Conservation (phyloP, 495 filamentous ascomycete genomes). For the Penicillium atrosanguineum region DNA sequence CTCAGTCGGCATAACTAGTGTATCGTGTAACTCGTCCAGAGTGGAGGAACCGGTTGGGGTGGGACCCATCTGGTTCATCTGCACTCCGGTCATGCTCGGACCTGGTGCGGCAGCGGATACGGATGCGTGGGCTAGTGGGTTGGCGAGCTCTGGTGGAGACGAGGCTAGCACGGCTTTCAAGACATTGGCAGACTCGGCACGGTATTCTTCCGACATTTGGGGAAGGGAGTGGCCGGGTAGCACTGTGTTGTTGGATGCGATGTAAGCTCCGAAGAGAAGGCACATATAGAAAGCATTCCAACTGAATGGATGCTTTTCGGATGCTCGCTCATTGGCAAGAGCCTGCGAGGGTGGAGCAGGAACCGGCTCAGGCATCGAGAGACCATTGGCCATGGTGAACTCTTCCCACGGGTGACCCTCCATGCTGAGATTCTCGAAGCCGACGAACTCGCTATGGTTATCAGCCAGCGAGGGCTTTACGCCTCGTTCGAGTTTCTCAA, state of each 20-base stretch:
- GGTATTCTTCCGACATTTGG: constrained; percentile 87
- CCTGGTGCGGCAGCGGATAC: constrained; percentile 42
- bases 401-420: constrained; percentile 72
- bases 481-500: constrained; percentile 73
- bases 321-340: constrained; percentile 43
- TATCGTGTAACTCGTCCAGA: constrained; percentile 72
- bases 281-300: constrained; percentile 69
- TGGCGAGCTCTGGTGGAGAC: constrained; percentile 34
- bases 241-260: constrained; percentile 77
- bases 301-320: constrained; percentile 63
- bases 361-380: constrained; percentile 48
- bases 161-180: constrained; percentile 85
- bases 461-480: constrained; percentile 57
- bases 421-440: constrained; percentile 83
- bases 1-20: constrained; percentile 70
- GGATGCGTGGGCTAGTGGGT: constrained; percentile 31
- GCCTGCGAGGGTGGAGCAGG: constrained; percentile 19
- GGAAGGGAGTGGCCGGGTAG: constrained; percentile 64
- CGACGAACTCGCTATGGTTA: constrained; percentile 67
- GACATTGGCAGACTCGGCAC: constrained; percentile 85
- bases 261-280: constrained; percentile 93
- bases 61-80: constrained; percentile 52
- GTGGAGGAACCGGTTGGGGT: constrained; percentile 57
- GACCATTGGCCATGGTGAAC: constrained; percentile 66
- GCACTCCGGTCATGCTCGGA: constrained; percentile 46